Evolutionary conservation across 148 eudicot genomes (phyloP).

Genomic region (Drosera capensis): DNA sequence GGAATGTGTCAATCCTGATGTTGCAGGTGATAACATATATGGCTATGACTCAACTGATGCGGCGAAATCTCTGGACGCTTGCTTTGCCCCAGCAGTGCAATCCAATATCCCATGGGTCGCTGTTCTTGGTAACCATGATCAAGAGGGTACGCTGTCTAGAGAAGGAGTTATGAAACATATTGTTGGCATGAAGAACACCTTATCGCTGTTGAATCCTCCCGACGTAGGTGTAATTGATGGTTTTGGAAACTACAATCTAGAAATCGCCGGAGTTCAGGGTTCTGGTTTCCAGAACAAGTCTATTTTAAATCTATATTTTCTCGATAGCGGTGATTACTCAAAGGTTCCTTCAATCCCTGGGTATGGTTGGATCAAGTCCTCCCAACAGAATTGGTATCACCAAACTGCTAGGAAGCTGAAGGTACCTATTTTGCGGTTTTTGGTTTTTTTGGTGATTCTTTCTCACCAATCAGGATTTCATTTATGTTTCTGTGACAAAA

Average conservation of each 20-base stretch:
- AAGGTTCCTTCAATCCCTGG: constrained; percentile 43
- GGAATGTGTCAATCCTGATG: neutral
- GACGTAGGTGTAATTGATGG: constrained; percentile 51
- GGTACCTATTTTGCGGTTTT: constrained; percentile 22
- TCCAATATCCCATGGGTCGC: constrained; percentile 91
- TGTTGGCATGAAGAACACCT: constrained; percentile 49
- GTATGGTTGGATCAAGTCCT: constrained; percentile 89
- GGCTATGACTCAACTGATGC: constrained; percentile 56
- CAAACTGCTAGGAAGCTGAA: constrained; percentile 44
- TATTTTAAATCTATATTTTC: constrained; percentile 65
- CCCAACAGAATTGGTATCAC: constrained; percentile 82
- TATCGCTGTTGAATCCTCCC: constrained; percentile 58
- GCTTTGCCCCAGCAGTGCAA: constrained; percentile 57
- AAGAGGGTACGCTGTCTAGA: constrained; percentile 62
- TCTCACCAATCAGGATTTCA: too few relatives aligned
- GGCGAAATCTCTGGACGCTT: constrained; percentile 55
- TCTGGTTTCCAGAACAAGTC: constrained; percentile 60
- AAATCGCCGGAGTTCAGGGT: constrained; percentile 57
- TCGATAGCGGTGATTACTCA: constrained; percentile 95
- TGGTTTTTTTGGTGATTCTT: too few relatives aligned
- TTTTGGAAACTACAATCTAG: constrained; percentile 81
- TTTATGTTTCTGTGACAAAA: too few relatives aligned
- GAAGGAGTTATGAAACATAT: constrained; percentile 72
- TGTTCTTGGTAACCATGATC: constrained; percentile 89
- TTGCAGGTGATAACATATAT: constrained; percentile 75